Evolutionary conservation across 805 yeast genomes (phyloP), one percentile per base, ranked within the genome.

Genomic region (Yarrowia porcina): DNA sequence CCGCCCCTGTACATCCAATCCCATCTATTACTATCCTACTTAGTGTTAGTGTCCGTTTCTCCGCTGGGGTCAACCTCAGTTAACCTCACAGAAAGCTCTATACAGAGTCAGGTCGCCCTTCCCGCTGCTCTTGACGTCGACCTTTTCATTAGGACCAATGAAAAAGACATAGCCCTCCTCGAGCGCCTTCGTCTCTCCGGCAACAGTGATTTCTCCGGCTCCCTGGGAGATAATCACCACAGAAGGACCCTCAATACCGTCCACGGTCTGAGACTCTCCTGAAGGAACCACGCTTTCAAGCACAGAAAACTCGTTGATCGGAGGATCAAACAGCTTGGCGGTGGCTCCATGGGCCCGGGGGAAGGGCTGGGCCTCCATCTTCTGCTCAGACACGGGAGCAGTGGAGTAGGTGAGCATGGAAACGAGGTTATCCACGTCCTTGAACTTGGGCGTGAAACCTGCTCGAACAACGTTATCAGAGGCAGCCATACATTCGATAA

Each of bases 401-500:
- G 88, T 88, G 27, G 89, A 81, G 74, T 93, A 94, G 3, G 97
- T 92, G 74, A 94, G 83, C 94, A 90, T 90, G 61, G 82, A 84
- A 45, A 94, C 97, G 72, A 94, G 83, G 70, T 88, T 90, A 64
- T 85, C 76, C 65, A 94, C 98, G 75, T 94, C 99, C 77, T 93
- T 94, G 80, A 93, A 94, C 76, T 94, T 94, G 66, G 99, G 99
- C n/a, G 99, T 94, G 80, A 94, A 94, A 13, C 99, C 99, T 4
- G 97, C 96, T 75, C 99, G 85, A 56, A 94, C 97, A 64, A 94
- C 99, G 71, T 94, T 94, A 75, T 94, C 99, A 41, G 96, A 87
- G 9, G 99, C 97, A 44, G 99, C 99, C 99, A 94, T 94, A 80
- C 99, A 94, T 79, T 94, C 99, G 72, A 94, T 92, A 69, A 94